Conservation (phyloP, 2,329 filamentous ascomycete species). For the Colletotrichum gloeosporioides region DNA sequence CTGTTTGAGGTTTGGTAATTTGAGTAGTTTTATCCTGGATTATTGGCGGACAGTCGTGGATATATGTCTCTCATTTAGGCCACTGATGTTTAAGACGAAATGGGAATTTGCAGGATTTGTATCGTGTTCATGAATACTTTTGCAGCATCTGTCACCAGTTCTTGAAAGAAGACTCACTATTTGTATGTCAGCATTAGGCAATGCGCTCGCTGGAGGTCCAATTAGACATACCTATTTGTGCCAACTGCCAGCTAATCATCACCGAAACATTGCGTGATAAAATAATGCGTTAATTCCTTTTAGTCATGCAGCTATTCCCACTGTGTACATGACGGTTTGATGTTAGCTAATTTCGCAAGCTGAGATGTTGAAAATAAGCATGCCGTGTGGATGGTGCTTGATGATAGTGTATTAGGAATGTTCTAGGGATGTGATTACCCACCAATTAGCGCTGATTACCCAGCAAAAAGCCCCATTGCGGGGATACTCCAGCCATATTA, state of each 20-base stretch:
- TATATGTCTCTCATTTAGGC: too few relatives aligned
- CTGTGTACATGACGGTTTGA: not conserved
- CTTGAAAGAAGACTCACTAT: too few relatives aligned
- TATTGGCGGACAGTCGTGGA: not conserved
- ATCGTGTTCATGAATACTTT: not conserved
- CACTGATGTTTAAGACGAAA: too few relatives aligned
- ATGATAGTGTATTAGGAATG: not conserved
- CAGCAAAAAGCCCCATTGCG: not conserved
- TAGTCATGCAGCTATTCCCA: fast-evolving
- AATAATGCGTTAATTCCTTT: not conserved
- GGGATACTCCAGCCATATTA: not conserved
- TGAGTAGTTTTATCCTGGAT: not conserved
- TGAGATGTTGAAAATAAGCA: not conserved
- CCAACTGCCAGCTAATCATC: not conserved
- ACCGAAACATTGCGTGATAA: not conserved
- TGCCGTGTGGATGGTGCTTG: not conserved
- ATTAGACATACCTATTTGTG: not conserved
- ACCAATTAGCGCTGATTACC: not conserved
- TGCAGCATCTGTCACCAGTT: not conserved
- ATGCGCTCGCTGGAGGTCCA: not conserved
- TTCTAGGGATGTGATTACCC: not conserved
- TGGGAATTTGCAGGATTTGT: not conserved
- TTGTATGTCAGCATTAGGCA: not conserved
- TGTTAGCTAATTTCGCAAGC: not conserved
- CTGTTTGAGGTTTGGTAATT: not conserved